Conservation (phyloP, 306 rosid species). For the Pyrus betulifolia region DNA sequence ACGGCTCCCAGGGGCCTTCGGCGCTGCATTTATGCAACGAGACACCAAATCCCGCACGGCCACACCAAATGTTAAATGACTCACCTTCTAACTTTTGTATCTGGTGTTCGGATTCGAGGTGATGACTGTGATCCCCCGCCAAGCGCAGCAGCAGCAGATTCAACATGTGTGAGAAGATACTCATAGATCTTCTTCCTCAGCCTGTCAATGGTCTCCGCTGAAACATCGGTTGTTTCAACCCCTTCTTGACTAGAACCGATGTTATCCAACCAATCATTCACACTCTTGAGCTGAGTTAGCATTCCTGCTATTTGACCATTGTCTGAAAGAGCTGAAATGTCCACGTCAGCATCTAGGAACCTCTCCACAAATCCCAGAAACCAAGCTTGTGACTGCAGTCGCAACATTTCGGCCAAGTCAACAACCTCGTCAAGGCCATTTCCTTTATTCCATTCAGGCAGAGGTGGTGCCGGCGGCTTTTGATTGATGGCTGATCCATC, state of each 20-base stretch:
- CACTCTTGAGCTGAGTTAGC: conserved; percentile 85
- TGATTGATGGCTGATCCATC: conserved; percentile 37
- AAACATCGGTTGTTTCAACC: conserved; percentile 36
- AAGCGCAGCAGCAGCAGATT: conserved; percentile 95
- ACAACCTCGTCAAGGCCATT: conserved; percentile 61
- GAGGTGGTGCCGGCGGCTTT: conserved; percentile 54
- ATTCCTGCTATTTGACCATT: conserved; percentile 89
- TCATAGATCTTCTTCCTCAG: conserved; percentile 84
- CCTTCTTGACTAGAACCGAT: conserved; percentile 46
- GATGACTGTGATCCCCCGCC: conserved; percentile 47
- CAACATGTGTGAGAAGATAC: conserved; percentile 88
- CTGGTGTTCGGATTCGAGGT: conserved; percentile 37
- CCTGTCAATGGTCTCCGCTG: conserved; percentile 58
- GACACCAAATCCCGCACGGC: conserved; percentile 13
- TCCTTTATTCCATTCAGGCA: conserved; percentile 66
- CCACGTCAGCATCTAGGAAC: conserved; percentile 74
- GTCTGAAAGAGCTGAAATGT: conserved; percentile 54
- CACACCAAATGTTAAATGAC: conserved; percentile 10
- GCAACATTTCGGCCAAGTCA: conserved; percentile 56
- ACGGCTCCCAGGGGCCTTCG: conserved; percentile 4
- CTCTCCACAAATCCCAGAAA: conserved; percentile 77
- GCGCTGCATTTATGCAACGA: conserved; percentile 6
- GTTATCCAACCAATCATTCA: conserved; percentile 83
- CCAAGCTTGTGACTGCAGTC: conserved; percentile 66
- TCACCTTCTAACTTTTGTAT: conserved; percentile 55